Evolutionary conservation across 2,329 filamentous ascomycete species (phyloP).

Genomic region (Colletotrichum chlorophyti): DNA sequence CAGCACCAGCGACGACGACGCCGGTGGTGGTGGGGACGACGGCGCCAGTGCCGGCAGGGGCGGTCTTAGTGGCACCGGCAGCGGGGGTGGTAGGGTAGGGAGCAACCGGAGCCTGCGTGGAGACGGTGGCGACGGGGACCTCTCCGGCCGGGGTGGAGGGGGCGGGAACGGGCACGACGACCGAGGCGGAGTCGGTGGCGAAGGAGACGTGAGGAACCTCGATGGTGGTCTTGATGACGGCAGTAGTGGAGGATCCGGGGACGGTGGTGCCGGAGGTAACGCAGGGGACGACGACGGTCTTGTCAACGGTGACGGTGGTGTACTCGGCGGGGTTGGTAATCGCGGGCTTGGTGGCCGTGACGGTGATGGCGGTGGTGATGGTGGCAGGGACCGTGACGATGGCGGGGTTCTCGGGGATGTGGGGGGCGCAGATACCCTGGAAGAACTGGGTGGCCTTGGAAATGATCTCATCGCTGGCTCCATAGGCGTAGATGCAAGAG

Average conservation of each 20-base stretch:
- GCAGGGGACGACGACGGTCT: slow-evolving; percentile 57
- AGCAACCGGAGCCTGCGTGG: slow-evolving; percentile 31
- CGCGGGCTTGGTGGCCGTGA: slow-evolving; percentile 55
- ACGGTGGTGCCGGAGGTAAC: slow-evolving; percentile 56
- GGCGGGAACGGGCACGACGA: slow-evolving; percentile 49
- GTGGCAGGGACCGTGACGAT: slow-evolving; percentile 79
- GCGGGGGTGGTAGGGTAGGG: slow-evolving; percentile 33
- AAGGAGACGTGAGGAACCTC: slow-evolving; percentile 61
- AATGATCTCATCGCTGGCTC: slow-evolving; percentile 69
- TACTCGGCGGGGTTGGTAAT: slow-evolving; percentile 52
- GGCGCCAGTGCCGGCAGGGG: slow-evolving; percentile 41
- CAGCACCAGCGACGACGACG: slow-evolving; percentile 45
- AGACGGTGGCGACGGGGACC: slow-evolving; percentile 31
- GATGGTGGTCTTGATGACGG: slow-evolving; percentile 57
- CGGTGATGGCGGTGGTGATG: slow-evolving; percentile 66
- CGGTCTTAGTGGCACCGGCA: slow-evolving; percentile 33
- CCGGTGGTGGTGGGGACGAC: slow-evolving; percentile 42
- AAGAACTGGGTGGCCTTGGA: slow-evolving; percentile 80
- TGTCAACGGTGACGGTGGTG: slow-evolving; percentile 58
- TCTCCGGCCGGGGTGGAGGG: slow-evolving; percentile 39
- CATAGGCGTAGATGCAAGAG: slow-evolving; percentile 81
- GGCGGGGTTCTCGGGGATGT: slow-evolving; percentile 79
- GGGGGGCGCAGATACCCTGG: slow-evolving; percentile 86
- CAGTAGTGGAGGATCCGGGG: slow-evolving; percentile 52
- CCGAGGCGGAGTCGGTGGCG: slow-evolving; percentile 42